Base-by-base conservation (phyloP, 164 flowering plant species). In the Annona cherimola region DNA sequence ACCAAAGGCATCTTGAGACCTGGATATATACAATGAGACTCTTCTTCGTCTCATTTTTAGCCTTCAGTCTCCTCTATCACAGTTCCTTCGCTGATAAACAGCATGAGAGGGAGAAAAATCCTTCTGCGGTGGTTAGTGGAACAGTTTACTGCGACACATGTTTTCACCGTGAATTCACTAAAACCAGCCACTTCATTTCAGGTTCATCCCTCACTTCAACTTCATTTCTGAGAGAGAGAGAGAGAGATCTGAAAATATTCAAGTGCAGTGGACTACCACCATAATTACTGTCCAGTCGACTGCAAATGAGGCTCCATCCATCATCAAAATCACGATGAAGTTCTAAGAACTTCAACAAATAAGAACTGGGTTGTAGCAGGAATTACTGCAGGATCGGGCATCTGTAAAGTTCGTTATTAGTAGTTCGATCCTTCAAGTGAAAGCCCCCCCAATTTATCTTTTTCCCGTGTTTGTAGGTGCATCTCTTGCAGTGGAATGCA, bases 91-190 rank as follows among this genome's bases (percentile, higher is more conserved):
- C 57, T 16, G 57, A 50, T 8, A 16, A 50, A 50, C 74, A 60
- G 18, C 81, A 79, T 74, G 78, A 73, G 46, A 50, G 2, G 57
- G 78, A 75, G 77, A 81, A 66, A 76, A 80, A 83, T 67, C 76
- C 92, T 79, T 66, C 69, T 43, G 93, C 87, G 9, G 81, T 85
- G 68, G 83, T 91, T 26, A 86, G 85, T 42, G 97, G 98, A 20
- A 86, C 89, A 6, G 96, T 91, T 61, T 88, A 75, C 77, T 91
- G 98, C 70, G 92, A 91, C 74, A 86, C 95, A 26, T 91, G 98
- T 69, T 88, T 82, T 79, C 84, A 81, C 40, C 74, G 78, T 19
- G 79, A 73, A 66, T 79, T 88, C 82, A 77, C 93, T 39, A 80
- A 63, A 74, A 19, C 75, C 75, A 84, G 84, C 77, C 90, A 86